Base-by-base conservation (phyloP, 169 alveolate genomes). In the Babesia gibsoni region DNA sequence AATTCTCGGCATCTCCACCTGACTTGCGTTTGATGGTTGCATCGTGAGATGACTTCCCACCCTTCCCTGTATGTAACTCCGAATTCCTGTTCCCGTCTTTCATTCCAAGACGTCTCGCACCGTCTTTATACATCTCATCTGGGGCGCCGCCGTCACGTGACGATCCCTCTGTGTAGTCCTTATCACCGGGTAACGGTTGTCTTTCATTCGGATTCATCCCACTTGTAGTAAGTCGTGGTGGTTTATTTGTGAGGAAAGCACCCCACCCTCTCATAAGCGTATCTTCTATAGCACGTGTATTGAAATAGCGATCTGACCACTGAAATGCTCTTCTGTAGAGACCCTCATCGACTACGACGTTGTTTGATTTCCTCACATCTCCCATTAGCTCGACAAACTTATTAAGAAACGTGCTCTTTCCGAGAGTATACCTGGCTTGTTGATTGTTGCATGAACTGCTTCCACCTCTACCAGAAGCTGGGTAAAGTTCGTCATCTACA, bases 401-500 rank as follows among this genome's bases (percentile, higher is more conserved):
- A 27, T 42, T 12, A 36, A 75, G 52, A 58, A 75, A 75, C 30
- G 37, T 72, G 12, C 66, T 27, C 69, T 66, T 65, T 10, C 52
- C 63, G 46, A 23, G 10, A 23, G 9, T n/a, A 32, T 10, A 1
- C 14, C 72, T 56, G 2, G 49, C n/a, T 22, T 18, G 27, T 3
- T 56, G 43, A 4, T 23, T 66, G 7, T 29, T 4, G 3, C 16
- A 52, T 20, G 67, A 70, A 20, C 29, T 30, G 7, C 41, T 52
- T 20, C 35, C 39, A 9, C 54, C 37, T n/a, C 77, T 42, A 10
- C 29, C 33, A 5, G 64, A 23, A 25, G 70, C 46, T 39, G 49
- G 33, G 14, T 53, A n/a, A 23, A 75, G 41, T 25, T 75, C 84
- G 54, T 75, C 84, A 48, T 75, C 80, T 48, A 43, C 57, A 9